phyloP scores from a whole-genome alignment of 2,329 filamentous ascomycete species.

The Ascochyta rabiei region DNA sequence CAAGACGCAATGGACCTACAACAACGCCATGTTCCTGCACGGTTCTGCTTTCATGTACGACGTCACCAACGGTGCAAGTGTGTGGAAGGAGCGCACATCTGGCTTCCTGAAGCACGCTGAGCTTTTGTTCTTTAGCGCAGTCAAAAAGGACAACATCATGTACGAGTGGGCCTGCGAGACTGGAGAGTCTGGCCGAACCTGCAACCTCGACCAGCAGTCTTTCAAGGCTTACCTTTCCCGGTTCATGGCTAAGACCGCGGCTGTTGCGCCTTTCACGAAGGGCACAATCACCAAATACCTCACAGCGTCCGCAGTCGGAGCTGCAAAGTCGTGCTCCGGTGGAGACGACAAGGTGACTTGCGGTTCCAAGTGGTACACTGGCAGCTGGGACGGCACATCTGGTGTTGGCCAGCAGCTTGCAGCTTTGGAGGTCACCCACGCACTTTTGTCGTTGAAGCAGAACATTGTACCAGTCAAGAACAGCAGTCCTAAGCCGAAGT shows the following conservation, averaged over 20 bases:
- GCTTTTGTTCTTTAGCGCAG: conserved; percentile 60
- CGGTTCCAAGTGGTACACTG: conserved; percentile 54
- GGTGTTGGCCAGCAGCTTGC: conserved; percentile 54
- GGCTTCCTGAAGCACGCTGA: conserved; percentile 61
- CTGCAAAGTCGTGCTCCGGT: conserved; percentile 53
- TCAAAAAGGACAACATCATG: conserved; percentile 61
- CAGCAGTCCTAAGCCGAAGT: conserved; percentile 24
- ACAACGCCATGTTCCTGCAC: conserved; percentile 60
- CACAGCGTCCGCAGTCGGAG: conserved; percentile 50
- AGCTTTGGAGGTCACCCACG: conserved; percentile 54
- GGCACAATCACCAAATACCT: conserved; percentile 48
- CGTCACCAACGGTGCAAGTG: conserved; percentile 48
- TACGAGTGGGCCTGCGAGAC: conserved; percentile 72
- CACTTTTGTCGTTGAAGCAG: conserved; percentile 47
- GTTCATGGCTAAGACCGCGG: conserved; percentile 60
- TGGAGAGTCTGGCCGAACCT: conserved; percentile 52
- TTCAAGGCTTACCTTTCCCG: conserved; percentile 79
- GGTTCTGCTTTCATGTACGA: conserved; percentile 65
- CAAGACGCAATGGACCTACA: conserved; percentile 63
- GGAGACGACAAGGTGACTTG: conserved; percentile 49
- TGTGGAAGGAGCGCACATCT: conserved; percentile 65
- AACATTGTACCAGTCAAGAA: conserved; percentile 38
- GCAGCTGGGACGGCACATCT: conserved; percentile 48
- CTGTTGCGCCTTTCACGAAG: conserved; percentile 52
- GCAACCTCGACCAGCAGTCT: conserved; percentile 73